phyloP scores from a whole-genome alignment of 2,329 filamentous ascomycete genomes.

The Ophiostoma fasciatum region DNA sequence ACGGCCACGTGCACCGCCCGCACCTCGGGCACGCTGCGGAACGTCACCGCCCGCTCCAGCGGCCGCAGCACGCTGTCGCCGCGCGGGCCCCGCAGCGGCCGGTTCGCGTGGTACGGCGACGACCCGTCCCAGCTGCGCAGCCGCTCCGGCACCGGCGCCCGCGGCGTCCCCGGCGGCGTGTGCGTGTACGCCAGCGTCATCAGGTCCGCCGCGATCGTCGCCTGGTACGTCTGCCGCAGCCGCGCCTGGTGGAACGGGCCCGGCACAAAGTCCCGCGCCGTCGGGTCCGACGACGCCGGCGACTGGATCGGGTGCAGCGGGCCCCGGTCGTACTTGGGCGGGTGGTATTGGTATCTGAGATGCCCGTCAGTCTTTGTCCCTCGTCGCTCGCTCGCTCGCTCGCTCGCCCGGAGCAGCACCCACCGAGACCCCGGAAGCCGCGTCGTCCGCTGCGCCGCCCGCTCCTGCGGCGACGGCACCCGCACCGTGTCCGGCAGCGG shows the following conservation, averaged over 20 bases:
- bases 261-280: constrained; percentile 75
- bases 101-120: constrained; percentile 88
- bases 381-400: no score
- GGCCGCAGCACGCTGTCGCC: constrained; percentile 59
- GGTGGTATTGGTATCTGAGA: constrained; percentile 78
- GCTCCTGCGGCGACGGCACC: constrained; percentile 25
- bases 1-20: constrained; percentile 68
- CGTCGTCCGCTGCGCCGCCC: constrained; percentile 19
- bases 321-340: constrained; percentile 88
- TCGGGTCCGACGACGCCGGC: constrained; percentile 70
- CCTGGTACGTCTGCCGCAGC: constrained; percentile 78
- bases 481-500: constrained; percentile 24
- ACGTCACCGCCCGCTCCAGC: constrained; percentile 59
- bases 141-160: constrained; percentile 40
- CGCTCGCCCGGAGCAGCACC: constrained; percentile 8
- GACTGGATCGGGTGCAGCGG: constrained; percentile 87
- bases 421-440: constrained; percentile 34
- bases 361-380: no score
- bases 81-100: constrained; percentile 73
- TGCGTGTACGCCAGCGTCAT: constrained; percentile 83
- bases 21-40: constrained; percentile 73
- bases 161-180: constrained; percentile 57
- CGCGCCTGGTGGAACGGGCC: constrained; percentile 83
- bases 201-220: constrained; percentile 73
- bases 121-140: constrained; percentile 77